Conservation (phyloP, 1,284 basidiomycete species). For the Entoloma clypeatum region DNA sequence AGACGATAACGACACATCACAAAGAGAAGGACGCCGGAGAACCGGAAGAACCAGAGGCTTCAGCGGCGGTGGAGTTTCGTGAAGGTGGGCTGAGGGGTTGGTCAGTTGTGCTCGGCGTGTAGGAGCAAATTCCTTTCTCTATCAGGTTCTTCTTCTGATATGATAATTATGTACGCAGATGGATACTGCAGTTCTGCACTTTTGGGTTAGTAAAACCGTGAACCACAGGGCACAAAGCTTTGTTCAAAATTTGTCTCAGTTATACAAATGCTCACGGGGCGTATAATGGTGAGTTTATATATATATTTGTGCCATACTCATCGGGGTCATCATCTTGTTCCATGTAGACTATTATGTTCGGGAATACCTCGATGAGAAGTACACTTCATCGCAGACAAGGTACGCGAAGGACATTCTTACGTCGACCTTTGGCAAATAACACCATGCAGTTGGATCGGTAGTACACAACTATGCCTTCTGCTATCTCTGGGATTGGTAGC, state of each 20-base stretch:
- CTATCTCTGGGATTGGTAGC: constrained; percentile 32
- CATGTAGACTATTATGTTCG: constrained; percentile 39
- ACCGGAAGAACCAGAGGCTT: not conserved
- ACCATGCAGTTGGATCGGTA: constrained; percentile 37
- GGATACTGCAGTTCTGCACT: constrained; percentile 33
- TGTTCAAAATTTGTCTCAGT: constrained; percentile 19
- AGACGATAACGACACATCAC: too few species aligned
- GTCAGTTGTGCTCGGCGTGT: constrained; percentile 36
- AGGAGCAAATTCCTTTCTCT: constrained; percentile 14
- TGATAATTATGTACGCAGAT: constrained; percentile 23
- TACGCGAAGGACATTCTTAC: constrained; percentile 9
- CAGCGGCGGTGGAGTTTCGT: constrained; percentile 19
- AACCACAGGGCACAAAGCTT: not conserved
- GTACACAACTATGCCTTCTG: constrained; percentile 34
- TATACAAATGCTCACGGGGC: constrained; percentile 39
- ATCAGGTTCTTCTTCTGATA: not conserved
- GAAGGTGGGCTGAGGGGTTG: constrained; percentile 37
- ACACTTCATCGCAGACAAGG: constrained; percentile 38
- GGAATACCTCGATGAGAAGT: constrained; percentile 30
- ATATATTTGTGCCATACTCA: not conserved
- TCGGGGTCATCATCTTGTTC: constrained; percentile 1
- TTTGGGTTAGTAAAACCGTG: constrained; percentile 32
- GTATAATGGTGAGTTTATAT: constrained; percentile 32
- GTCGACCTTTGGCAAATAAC: not conserved
- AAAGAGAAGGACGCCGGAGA: not conserved